These are phyloP conservation scores for Plasmodium vivax DNA, from an alignment of 169 alveolate species.

Conservation along the genomic window DNA sequence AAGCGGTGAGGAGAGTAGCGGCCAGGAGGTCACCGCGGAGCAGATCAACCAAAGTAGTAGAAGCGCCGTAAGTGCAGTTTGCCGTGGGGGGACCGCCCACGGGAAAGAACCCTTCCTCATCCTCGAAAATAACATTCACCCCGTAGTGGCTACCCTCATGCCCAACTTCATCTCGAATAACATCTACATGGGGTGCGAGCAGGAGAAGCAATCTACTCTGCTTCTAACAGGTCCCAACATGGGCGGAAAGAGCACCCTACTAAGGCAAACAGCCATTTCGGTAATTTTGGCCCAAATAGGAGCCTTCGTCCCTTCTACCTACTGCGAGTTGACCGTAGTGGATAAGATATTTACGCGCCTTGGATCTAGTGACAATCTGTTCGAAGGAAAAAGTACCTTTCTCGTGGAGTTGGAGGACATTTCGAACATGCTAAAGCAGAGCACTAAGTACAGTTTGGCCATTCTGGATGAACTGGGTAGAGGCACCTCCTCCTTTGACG, in stretches of 20 bases:
- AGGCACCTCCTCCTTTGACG: constrained; percentile 99
- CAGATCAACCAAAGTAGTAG: neutral
- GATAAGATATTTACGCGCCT: constrained; percentile 98
- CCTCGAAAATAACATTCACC: constrained; percentile 78
- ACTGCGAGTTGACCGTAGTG: constrained; percentile 92
- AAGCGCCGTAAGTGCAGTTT: constrained; percentile 10
- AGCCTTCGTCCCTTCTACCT: constrained; percentile 96
- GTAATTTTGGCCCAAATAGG: constrained; percentile 99
- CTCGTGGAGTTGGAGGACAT: constrained; percentile 99
- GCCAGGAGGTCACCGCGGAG: neutral
- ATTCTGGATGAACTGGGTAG: constrained; percentile 99
- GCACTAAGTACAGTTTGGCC: constrained; percentile 92
- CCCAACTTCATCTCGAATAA: constrained; percentile 89
- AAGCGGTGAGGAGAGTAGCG: neutral
- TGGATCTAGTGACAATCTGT: constrained; percentile 98
- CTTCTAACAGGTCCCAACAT: constrained; percentile 99
- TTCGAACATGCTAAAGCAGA: constrained; percentile 81
- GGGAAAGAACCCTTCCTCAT: constrained; percentile 13
- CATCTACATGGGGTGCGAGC: constrained; percentile 75
- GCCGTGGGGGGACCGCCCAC: neutral
- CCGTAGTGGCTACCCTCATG: constrained; percentile 81
- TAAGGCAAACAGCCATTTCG: constrained; percentile 96
- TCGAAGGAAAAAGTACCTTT: constrained; percentile 99
- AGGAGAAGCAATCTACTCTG: constrained; percentile 62
- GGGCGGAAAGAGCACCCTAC: constrained; percentile 99